Percentiles rank a stretch among this genome's conserved stretches.
phyloP scores from a whole-genome alignment of 805 yeast genomes.

The Yamadazyma philogaea region DNA sequence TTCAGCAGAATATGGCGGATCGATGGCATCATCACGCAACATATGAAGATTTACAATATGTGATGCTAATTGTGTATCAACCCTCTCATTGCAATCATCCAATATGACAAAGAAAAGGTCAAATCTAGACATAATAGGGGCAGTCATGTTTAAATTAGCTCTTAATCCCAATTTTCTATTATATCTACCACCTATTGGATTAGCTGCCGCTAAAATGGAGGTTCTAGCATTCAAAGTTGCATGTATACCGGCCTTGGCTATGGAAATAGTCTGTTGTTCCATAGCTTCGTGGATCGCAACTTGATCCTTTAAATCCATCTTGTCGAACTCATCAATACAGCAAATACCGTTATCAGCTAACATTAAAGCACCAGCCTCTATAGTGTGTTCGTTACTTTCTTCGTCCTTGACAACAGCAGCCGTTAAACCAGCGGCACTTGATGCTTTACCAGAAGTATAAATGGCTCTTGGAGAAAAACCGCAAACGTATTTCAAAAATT shows the following conservation, averaged over 20 bases:
- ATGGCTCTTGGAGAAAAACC: slow-evolving; percentile 91
- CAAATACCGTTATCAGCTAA: slow-evolving; percentile 97
- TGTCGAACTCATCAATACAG: slow-evolving; percentile 97
- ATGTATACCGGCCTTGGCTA: slow-evolving; percentile 98
- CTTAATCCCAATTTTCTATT: slow-evolving; percentile 81
- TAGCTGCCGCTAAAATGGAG: slow-evolving; percentile 97
- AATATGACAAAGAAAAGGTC: slow-evolving; percentile 91
- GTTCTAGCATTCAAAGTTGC: slow-evolving; percentile 97
- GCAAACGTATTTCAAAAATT: slow-evolving; percentile 88
- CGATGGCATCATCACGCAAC: slow-evolving; percentile 83
- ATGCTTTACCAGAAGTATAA: slow-evolving; percentile 96
- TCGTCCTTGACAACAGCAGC: slow-evolving; percentile 98
- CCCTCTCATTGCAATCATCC: slow-evolving; percentile 89
- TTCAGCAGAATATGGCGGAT: slow-evolving; percentile 86
- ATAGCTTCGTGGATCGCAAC: slow-evolving; percentile 99
- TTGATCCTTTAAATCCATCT: slow-evolving; percentile 93
- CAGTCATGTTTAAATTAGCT: slow-evolving; percentile 90
- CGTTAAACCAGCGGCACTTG: slow-evolving; percentile 97
- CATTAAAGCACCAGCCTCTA: slow-evolving; percentile 98
- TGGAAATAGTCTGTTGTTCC: slow-evolving; percentile 99
- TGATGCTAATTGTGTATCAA: slow-evolving; percentile 85
- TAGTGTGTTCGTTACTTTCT: slow-evolving; percentile 94
- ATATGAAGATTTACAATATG: slow-evolving; percentile 93
- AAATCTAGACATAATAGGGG: slow-evolving; percentile 98
- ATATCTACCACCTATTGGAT: slow-evolving; percentile 96